phyloP scores from a whole-genome alignment of 2,329 filamentous ascomycete genomes.

The Mycosphaerella arachidis region DNA sequence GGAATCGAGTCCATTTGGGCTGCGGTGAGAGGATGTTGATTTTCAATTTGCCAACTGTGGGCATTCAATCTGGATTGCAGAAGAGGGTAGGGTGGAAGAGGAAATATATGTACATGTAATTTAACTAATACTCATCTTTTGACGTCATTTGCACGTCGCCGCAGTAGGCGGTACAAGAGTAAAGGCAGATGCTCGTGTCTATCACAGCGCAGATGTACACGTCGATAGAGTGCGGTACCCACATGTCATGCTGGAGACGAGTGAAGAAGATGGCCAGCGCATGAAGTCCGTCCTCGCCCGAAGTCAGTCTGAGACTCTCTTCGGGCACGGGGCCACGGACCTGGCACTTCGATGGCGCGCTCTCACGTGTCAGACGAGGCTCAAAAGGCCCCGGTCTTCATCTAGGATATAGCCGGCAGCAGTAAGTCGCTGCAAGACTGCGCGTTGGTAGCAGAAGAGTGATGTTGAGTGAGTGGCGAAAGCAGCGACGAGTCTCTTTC shows the following conservation, averaged over 20 bases:
- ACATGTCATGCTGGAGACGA: background rate
- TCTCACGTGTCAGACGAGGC: background rate
- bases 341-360: background rate
- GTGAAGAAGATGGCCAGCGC: background rate
- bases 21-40: background rate
- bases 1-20: constrained; percentile 31
- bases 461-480: background rate
- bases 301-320: background rate
- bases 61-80: no score
- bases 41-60: no score
- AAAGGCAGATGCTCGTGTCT: background rate
- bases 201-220: background rate
- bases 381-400: no score
- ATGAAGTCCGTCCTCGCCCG: background rate
- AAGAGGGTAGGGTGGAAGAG: background rate
- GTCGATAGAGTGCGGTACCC: background rate
- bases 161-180: background rate
- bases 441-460: background rate
- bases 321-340: background rate
- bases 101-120: background rate
- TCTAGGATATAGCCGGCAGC: background rate
- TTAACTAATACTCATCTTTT: background rate
- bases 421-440: no score
- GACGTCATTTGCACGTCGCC: constrained; percentile 1
- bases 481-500: background rate